phyloP scores from a whole-genome alignment of 2,329 filamentous ascomycete genomes.

The Huntiella moniliformis region DNA sequence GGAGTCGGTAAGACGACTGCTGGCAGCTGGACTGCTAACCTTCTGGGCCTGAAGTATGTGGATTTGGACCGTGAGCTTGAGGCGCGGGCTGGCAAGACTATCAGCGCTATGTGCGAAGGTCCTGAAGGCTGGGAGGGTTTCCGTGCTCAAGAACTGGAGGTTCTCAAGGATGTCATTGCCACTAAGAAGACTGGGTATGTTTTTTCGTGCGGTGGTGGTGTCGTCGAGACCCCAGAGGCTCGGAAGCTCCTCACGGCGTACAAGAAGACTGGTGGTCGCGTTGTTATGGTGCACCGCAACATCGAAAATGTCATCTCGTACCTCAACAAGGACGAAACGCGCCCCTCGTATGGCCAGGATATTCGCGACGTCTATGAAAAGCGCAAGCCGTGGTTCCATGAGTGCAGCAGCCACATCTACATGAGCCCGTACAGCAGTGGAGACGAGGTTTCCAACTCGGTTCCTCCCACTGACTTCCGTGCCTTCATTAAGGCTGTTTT shows the following conservation, averaged over 20 bases:
- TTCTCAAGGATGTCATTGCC: slow-evolving; percentile 55
- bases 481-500: slow-evolving; percentile 17
- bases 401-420: slow-evolving; percentile 90
- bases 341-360: slow-evolving; percentile 82
- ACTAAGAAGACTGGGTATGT: slow-evolving; percentile 60
- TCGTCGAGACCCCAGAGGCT: slow-evolving; percentile 72
- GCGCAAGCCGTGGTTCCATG: slow-evolving; percentile 72
- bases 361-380: slow-evolving; percentile 82
- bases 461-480: slow-evolving; percentile 10
- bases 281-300: slow-evolving; percentile 73
- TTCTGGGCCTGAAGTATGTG: slow-evolving; percentile 57
- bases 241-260: slow-evolving; percentile 58
- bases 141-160: slow-evolving; percentile 54
- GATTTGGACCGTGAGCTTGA: slow-evolving; percentile 85
- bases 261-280: slow-evolving; percentile 57
- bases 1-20: slow-evolving; percentile 93
- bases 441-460: slow-evolving; percentile 8
- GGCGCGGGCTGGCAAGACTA: slow-evolving; percentile 49
- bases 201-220: slow-evolving; percentile 83
- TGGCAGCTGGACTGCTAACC: slow-evolving; percentile 63
- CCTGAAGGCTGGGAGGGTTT: slow-evolving; percentile 73
- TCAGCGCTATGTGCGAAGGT: slow-evolving; percentile 66
- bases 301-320: slow-evolving; percentile 79
- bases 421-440: slow-evolving; percentile 42
- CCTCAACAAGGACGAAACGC: slow-evolving; percentile 69